These are phyloP conservation scores for Tylopilus vinaceipallidus DNA, from an alignment of 768 basidiomycete genomes.

Conservation along the genomic window DNA sequence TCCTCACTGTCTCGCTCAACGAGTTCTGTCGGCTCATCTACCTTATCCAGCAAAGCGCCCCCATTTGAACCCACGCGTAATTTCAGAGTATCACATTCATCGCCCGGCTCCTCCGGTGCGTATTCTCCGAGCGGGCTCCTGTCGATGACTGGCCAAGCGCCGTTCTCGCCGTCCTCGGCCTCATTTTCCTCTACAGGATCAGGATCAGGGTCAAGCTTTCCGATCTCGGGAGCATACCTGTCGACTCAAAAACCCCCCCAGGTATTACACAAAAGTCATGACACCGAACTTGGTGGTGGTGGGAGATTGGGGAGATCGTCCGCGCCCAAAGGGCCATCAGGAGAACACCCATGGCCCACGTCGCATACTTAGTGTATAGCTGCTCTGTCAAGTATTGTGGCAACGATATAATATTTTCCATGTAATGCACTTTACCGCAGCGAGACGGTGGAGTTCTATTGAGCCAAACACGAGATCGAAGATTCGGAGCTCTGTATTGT, in stretches of 20 bases:
- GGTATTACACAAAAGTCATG: constrained; percentile 4
- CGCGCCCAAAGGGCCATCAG: constrained; percentile 10
- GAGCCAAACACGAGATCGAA: too few relatives aligned
- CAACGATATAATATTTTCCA: neutral
- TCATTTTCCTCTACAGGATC: constrained; percentile 10
- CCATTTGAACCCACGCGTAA: constrained; percentile 51
- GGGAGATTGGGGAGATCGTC: constrained; percentile 12
- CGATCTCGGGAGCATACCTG: constrained; percentile 13
- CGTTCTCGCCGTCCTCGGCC: constrained; percentile 19
- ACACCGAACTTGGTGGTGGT: constrained; percentile 5
- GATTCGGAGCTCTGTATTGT: neutral
- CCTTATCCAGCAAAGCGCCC: constrained; percentile 51
- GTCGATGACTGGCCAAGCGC: constrained; percentile 14
- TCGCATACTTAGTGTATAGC: constrained; percentile 10
- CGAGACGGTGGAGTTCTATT: too few relatives aligned
- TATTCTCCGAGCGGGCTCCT: constrained; percentile 12
- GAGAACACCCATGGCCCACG: constrained; percentile 15
- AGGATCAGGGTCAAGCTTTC: constrained; percentile 4
- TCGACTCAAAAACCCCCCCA: constrained; percentile 15
- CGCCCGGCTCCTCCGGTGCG: constrained; percentile 14
- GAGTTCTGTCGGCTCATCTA: constrained; percentile 34
- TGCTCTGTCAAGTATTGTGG: neutral
- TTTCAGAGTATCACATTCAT: constrained; percentile 24
- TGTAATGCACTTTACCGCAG: neutral
- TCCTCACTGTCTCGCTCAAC: constrained; percentile 30